Conservation (phyloP, 2,329 filamentous ascomycete genomes). For the Penicillium sp. region DNA sequence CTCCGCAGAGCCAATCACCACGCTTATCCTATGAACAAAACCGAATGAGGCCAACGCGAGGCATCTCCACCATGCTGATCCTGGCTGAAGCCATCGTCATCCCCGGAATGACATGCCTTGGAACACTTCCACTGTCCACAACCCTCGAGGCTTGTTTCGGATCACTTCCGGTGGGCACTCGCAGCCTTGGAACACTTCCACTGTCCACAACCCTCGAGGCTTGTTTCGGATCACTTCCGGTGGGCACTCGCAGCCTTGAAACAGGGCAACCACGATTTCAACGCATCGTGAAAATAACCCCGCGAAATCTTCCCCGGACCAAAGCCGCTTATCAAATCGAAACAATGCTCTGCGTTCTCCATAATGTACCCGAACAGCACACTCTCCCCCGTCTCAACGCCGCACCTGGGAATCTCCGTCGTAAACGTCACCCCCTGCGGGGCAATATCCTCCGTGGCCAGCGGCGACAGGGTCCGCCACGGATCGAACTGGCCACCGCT, state of each 20-base stretch:
- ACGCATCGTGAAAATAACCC: constrained; percentile 43
- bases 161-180: background rate
- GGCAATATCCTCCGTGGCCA: constrained; percentile 46
- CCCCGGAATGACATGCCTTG: background rate
- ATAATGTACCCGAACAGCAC: constrained; percentile 54
- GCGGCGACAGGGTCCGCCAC: constrained; percentile 52
- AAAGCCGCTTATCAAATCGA: constrained; percentile 47
- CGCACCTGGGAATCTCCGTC: constrained; percentile 48
- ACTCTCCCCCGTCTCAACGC: constrained; percentile 35
- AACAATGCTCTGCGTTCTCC: constrained; percentile 51
- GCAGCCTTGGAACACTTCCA: constrained; percentile 28
- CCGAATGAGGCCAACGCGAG: too few relatives aligned
- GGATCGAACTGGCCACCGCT: constrained; percentile 55
- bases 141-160: background rate
- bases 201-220: background rate
- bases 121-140: background rate
- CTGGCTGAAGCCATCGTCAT: background rate
- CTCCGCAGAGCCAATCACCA: too few relatives aligned
- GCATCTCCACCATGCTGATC: too few relatives aligned
- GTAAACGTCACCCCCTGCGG: constrained; percentile 43
- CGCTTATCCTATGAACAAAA: too few relatives aligned
- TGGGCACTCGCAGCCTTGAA: constrained; percentile 19
- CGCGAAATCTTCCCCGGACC: constrained; percentile 37
- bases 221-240: background rate
- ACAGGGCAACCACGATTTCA: constrained; percentile 52